Evolutionary conservation across 345 rosid species (phyloP).

Genomic region (Rhodamnia argentea): DNA sequence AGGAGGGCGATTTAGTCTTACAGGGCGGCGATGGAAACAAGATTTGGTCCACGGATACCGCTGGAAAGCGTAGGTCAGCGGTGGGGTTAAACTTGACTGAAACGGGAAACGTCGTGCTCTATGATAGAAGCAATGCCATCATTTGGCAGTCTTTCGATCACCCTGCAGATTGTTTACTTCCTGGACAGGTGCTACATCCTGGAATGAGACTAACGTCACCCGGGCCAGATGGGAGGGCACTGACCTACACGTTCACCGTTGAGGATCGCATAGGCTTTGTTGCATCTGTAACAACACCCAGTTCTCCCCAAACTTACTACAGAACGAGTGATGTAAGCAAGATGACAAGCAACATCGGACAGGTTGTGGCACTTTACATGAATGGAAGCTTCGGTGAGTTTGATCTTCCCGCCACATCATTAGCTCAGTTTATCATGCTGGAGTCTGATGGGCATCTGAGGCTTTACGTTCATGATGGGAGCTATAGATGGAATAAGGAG

Average conservation of each 20-base stretch:
- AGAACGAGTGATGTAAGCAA: neutral
- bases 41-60: neutral
- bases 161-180: neutral
- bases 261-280: neutral
- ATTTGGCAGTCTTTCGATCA: neutral
- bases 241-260: rapidly evolving
- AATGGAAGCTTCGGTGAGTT: neutral
- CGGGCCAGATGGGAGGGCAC: neutral
- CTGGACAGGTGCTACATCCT: neutral
- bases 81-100: neutral
- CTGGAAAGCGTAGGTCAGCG: rapidly evolving
- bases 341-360: neutral
- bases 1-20: neutral
- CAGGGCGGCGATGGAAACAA: rapidly evolving
- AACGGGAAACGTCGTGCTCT: neutral
- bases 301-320: neutral
- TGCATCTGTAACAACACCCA: rapidly evolving
- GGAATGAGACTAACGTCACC: neutral
- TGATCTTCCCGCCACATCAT: rapidly evolving
- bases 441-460: rapidly evolving
- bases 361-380: neutral
- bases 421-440: neutral
- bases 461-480: neutral
- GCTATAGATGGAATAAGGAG: neutral
- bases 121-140: neutral